Percentiles rank a stretch among this genome's conserved stretches.
phyloP scores from a whole-genome alignment of 2,329 filamentous ascomycete species.

The Lachnellula cervina region DNA sequence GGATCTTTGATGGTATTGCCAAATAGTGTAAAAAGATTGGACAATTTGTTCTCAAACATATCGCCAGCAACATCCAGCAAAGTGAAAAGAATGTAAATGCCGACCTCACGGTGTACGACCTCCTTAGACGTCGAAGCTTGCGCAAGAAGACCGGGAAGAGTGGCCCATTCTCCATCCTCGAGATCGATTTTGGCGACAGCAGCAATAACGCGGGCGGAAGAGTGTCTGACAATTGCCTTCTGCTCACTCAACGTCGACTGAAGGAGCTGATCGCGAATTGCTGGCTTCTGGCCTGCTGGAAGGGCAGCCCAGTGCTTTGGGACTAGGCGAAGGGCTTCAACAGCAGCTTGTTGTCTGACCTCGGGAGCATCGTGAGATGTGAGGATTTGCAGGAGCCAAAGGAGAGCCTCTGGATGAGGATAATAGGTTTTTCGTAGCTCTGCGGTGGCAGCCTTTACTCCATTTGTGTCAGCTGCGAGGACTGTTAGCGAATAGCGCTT shows the following conservation, averaged over 20 bases:
- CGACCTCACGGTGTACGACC: slow-evolving; percentile 79
- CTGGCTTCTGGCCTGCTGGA: slow-evolving; percentile 68
- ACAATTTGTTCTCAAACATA: slow-evolving; percentile 74
- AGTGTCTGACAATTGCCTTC: slow-evolving; percentile 73
- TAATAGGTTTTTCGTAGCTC: slow-evolving; percentile 93
- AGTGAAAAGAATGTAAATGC: slow-evolving; percentile 88
- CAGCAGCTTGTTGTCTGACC: slow-evolving; percentile 79
- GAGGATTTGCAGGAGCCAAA: slow-evolving; percentile 82
- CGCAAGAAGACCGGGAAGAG: slow-evolving; percentile 73
- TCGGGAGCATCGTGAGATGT: slow-evolving; percentile 64
- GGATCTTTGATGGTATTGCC: slow-evolving; percentile 82
- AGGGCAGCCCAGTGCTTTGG: slow-evolving; percentile 80
- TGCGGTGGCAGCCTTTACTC: slow-evolving; percentile 84
- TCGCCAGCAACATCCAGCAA: slow-evolving; percentile 85
- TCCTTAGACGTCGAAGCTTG: slow-evolving; percentile 72
- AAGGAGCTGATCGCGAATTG: slow-evolving; percentile 77
- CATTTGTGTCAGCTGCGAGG: slow-evolving; percentile 72
- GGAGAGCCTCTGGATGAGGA: slow-evolving; percentile 74
- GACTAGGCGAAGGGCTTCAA: slow-evolving; percentile 81
- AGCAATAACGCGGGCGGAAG: slow-evolving; percentile 81
- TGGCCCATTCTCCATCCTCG: slow-evolving; percentile 77
- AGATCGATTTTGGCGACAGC: slow-evolving; percentile 83
- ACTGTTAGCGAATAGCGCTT: slow-evolving; percentile 19
- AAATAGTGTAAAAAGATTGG: slow-evolving; percentile 78
- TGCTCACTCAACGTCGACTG: slow-evolving; percentile 79